These are phyloP conservation scores for Chenopodium formosanum DNA, from an alignment of 148 eudicot species.

Conservation along the genomic window DNA sequence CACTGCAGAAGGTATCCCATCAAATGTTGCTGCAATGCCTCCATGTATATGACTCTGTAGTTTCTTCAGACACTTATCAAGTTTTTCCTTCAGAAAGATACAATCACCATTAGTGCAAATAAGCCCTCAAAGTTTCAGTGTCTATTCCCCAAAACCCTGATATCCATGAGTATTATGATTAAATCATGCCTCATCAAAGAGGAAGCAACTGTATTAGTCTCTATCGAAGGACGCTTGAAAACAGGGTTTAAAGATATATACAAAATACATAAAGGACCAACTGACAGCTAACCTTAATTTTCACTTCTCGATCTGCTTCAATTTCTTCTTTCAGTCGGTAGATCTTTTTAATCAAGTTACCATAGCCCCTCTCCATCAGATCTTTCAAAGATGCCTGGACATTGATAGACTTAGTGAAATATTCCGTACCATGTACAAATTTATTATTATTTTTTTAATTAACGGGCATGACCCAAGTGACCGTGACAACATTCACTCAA, in stretches of 20 bases:
- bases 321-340: conserved; percentile 60
- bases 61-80: conserved; percentile 47
- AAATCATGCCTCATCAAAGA: neutral
- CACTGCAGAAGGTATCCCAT: conserved; percentile 23
- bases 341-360: conserved; percentile 42
- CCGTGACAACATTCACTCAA: neutral
- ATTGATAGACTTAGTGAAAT: neutral
- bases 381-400: conserved; percentile 29
- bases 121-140: conserved; percentile 1
- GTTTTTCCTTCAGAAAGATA: conserved; percentile 56
- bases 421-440: neutral
- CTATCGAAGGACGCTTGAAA: neutral
- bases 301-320: conserved; percentile 52
- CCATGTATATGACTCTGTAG: conserved; percentile 48
- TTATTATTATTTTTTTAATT: too few species aligned
- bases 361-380: conserved; percentile 38
- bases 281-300: conserved; percentile 48
- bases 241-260: neutral
- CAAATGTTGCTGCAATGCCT: conserved; percentile 34
- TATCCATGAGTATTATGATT: neutral
- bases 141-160: neutral
- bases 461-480: neutral
- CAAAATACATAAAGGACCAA: neutral
- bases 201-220: neutral
- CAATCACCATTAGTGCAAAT: conserved; percentile 10